phyloP scores from a whole-genome alignment of 441 rosid genomes.

The Arabidopsis lyrata region DNA sequence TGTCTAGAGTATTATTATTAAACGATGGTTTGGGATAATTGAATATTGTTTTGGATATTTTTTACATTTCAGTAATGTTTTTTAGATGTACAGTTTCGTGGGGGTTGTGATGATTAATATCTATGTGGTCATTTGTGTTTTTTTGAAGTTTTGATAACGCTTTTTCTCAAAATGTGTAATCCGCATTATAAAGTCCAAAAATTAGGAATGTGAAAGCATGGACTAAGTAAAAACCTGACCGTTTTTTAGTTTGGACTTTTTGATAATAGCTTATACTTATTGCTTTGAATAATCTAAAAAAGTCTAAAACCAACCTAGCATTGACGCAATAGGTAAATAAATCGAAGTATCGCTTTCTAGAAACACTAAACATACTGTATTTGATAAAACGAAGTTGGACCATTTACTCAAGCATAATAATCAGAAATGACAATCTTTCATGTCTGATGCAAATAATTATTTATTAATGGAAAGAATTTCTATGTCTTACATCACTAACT shows the following conservation, averaged over 20 bases:
- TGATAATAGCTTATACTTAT: not conserved
- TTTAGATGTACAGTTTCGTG: slow-evolving; percentile 20
- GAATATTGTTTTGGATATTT: slow-evolving; percentile 11
- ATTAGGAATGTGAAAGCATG: not conserved
- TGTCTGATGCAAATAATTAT: not conserved
- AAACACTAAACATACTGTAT: not conserved
- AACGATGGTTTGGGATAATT: not conserved
- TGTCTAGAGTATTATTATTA: not conserved
- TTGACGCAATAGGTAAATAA: not conserved
- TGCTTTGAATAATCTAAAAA: not conserved
- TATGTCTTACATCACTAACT: not conserved
- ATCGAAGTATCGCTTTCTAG: not conserved
- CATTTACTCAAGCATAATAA: not conserved
- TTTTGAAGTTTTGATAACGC: not conserved
- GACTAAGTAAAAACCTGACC: not conserved
- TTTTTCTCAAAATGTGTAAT: not conserved
- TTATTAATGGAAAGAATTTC: not conserved
- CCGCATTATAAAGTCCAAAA: not conserved
- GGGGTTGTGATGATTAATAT: slow-evolving; percentile 18
- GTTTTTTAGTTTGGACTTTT: not conserved
- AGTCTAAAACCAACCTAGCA: not conserved
- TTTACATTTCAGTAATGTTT: slow-evolving; percentile 20
- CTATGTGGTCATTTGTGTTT: slow-evolving; percentile 11
- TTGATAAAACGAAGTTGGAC: not conserved
- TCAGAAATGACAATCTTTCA: not conserved